A percentile compares a stretch with the other conserved stretches of the same genome.
phyloP scores from a whole-genome alignment of 768 basidiomycete species.

The Suillus alpinus region DNA sequence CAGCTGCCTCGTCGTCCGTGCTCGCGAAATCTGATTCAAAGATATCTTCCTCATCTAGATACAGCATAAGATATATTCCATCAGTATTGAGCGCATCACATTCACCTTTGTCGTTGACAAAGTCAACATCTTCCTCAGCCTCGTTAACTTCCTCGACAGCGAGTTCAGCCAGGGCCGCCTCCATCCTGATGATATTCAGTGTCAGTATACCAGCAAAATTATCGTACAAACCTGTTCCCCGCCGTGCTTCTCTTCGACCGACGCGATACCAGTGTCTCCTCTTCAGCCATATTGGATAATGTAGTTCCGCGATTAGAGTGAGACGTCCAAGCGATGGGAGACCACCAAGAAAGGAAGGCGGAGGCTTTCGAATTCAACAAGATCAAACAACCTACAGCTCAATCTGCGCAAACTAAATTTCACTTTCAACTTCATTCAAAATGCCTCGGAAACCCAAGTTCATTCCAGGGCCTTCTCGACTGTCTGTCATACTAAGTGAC shows the following conservation, averaged over 20 bases:
- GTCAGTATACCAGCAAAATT: background rate
- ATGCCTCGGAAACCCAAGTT: constrained; percentile 22
- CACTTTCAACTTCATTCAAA: background rate
- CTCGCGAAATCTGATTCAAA: constrained; percentile 85
- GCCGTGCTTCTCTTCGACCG: constrained; percentile 71
- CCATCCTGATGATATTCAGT: constrained; percentile 52
- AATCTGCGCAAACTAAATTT: background rate
- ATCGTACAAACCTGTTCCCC: constrained; percentile 60
- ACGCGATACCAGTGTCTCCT: constrained; percentile 30
- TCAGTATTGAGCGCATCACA: background rate
- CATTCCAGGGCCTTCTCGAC: constrained; percentile 47
- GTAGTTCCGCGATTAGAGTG: background rate
- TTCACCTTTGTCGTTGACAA: constrained; percentile 60
- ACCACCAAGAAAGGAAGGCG: constrained; percentile 9
- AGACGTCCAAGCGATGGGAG: background rate
- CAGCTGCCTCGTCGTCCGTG: constrained; percentile 66
- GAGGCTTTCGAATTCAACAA: constrained; percentile 20
- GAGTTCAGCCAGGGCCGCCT: constrained; percentile 64
- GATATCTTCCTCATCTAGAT: constrained; percentile 73
- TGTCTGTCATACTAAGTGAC: constrained; percentile 50
- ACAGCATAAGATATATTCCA: background rate
- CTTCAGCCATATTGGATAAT: constrained; percentile 5
- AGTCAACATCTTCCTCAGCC: constrained; percentile 72
- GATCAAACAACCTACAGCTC: constrained; percentile 14
- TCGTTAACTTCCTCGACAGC: constrained; percentile 51